Base-by-base conservation (phyloP, 1,139 yeast species). In the Blastobotrys illinoisensis region DNA sequence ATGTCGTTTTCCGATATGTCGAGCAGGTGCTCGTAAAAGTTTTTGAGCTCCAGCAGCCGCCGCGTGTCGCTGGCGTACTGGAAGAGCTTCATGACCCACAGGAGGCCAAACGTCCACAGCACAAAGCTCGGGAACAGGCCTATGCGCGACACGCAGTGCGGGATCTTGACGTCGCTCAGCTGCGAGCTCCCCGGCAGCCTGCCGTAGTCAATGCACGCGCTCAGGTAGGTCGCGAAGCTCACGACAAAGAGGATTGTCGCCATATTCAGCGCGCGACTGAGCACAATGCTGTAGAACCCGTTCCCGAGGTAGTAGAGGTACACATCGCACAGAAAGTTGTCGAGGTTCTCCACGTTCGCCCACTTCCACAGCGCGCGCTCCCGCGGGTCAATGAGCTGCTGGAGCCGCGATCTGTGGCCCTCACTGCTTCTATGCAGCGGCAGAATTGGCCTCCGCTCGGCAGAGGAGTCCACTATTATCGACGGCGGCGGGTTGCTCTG, bases 291-390 rank as follows among this genome's bases (percentile, higher is more conserved):
- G 51, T 79, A 76, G 56, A 86, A 77, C 0, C 99, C 99, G 66
- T 85, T 87, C 3, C 95, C 96, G 47, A 87, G 74, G 66, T 87
- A 95, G 67, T 90, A 93, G 54, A 79, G 78, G 69, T 95, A 93
- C 6, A 90, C 85, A 62, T 91, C 96, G 54, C 82, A 81, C 26
- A 93, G 74, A 63, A 93, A 93, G 51, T 83, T 80, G 70, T 93
- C 99, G 70, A 93, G 78, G 67, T 93, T 91, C 61, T 88, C 88
- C 36, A 93, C 89, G 64, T 93, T 93, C 1, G 98, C 96, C 98
- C 99, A 95, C 56, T 88, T 79, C 87, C 97, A 93, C 46, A 88
- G 74, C 0, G 98, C 97, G 51, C 91, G 73, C 67, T 91, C 97
- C 61, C 79, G 81, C 0, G 96, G 82, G 40, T 32, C 40, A 32